These are phyloP conservation scores for Plasmopara muralis DNA, from an alignment of 352 stramenopile genomes.

Conservation along the genomic window DNA sequence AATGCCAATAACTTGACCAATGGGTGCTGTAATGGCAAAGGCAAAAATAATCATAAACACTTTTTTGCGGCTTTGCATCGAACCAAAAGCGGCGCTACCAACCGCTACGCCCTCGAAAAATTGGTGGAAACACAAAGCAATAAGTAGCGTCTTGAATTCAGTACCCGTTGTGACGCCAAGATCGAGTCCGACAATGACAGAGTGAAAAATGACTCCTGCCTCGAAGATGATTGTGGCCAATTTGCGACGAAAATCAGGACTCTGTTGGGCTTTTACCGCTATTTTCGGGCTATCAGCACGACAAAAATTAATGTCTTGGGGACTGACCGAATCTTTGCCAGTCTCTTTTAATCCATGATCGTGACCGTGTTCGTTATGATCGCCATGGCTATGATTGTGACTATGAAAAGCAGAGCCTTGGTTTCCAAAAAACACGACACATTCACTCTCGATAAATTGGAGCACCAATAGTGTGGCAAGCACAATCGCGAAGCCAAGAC, in stretches of 20 bases:
- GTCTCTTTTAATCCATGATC: too few relatives aligned
- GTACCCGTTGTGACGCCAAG: conserved; percentile 40
- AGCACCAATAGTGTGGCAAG: conserved; percentile 48
- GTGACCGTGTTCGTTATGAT: conserved; percentile 1
- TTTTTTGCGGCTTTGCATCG: conserved; percentile 27
- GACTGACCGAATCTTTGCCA: not conserved
- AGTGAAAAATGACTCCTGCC: conserved; percentile 55
- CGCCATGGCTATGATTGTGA: conserved; percentile 20
- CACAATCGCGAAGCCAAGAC: conserved; percentile 48
- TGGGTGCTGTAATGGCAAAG: conserved; percentile 53
- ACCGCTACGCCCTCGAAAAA: conserved; percentile 71
- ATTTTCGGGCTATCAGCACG: not conserved
- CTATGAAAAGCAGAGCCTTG: conserved; percentile 4
- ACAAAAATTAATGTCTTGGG: not conserved
- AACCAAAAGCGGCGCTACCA: conserved; percentile 32
- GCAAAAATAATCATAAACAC: conserved; percentile 37
- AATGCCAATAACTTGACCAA: conserved; percentile 55
- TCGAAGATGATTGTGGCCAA: conserved; percentile 51
- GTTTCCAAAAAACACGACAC: conserved; percentile 38
- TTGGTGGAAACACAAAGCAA: conserved; percentile 57
- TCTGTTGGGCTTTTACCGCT: not conserved
- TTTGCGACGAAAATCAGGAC: conserved; percentile 20
- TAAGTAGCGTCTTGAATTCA: conserved; percentile 54
- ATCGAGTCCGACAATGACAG: conserved; percentile 60
- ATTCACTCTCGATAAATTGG: conserved; percentile 60